Percentiles rank a stretch among this genome's conserved stretches.
These are phyloP conservation scores for Otatea glauca DNA, from an alignment of 176 grass and related monocot species.

Conservation along the genomic window DNA sequence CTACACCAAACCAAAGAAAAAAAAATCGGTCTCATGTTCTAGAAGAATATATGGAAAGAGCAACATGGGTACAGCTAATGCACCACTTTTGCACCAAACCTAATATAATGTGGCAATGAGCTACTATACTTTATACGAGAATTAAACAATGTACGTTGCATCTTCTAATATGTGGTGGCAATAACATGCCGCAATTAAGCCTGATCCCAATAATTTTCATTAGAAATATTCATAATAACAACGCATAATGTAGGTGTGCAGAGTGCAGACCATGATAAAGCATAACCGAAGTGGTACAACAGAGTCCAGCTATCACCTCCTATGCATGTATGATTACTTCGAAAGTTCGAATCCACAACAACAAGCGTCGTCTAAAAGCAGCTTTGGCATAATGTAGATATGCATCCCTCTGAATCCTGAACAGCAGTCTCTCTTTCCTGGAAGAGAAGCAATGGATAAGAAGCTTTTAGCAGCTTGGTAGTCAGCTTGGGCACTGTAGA, in stretches of 20 bases:
- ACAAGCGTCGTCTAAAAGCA: constrained; percentile 14
- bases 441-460: constrained; percentile 5
- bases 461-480: background rate
- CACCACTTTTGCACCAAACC: constrained; percentile 45
- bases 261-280: constrained; percentile 34
- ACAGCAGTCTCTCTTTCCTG: constrained; percentile 20
- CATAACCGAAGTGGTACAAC: constrained; percentile 34
- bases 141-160: constrained; percentile 50
- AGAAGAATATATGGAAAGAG: constrained; percentile 51
- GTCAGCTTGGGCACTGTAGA: background rate
- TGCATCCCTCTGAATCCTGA: constrained; percentile 6
- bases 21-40: constrained; percentile 27
- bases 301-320: constrained; percentile 54
- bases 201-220: constrained; percentile 42
- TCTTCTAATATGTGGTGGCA: constrained; percentile 50
- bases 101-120: constrained; percentile 45
- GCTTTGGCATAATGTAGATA: constrained; percentile 29
- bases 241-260: constrained; percentile 39
- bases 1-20: constrained; percentile 27
- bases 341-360: constrained; percentile 35
- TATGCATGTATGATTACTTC: constrained; percentile 41
- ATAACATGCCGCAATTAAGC: constrained; percentile 51
- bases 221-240: constrained; percentile 40
- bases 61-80: constrained; percentile 59
- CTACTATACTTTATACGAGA: constrained; percentile 62